Percentiles rank a stretch among this genome's conserved stretches.
These are phyloP conservation scores for Hemerocallis citrina DNA, from an alignment of 106 monocot species.

Conservation along the genomic window DNA sequence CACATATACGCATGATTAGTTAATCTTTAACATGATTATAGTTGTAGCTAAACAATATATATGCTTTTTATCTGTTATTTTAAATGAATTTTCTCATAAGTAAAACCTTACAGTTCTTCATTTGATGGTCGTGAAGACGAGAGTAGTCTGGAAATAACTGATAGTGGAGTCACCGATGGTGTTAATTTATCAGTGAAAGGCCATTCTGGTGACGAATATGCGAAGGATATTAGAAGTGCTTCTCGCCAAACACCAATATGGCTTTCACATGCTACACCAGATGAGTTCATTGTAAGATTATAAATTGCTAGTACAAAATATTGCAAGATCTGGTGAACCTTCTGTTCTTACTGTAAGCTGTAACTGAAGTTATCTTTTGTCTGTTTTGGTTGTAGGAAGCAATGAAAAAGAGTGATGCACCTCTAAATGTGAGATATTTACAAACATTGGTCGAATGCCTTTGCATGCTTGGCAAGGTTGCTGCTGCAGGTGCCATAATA, in stretches of 20 bases:
- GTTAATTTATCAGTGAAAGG: slow-evolving; percentile 10
- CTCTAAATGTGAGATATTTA: slow-evolving; percentile 65
- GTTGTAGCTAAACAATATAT: background rate
- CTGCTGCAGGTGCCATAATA: slow-evolving; percentile 97
- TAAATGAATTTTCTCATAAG: slow-evolving; percentile 9
- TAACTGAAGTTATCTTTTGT: slow-evolving; percentile 3
- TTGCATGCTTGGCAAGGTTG: slow-evolving; percentile 97
- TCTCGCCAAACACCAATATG: slow-evolving; percentile 65
- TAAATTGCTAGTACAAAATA: background rate
- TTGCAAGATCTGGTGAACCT: background rate
- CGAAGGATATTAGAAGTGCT: slow-evolving; percentile 41
- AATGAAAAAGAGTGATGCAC: slow-evolving; percentile 76
- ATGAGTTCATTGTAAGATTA: slow-evolving; percentile 90
- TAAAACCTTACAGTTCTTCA: slow-evolving; percentile 60
- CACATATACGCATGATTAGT: background rate
- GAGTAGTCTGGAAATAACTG: slow-evolving; percentile 48
- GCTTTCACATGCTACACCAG: slow-evolving; percentile 84
- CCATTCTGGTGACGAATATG: slow-evolving; percentile 33
- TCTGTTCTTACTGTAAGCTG: background rate
- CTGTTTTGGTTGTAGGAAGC: slow-evolving; percentile 54
- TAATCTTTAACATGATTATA: background rate
- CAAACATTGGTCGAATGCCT: slow-evolving; percentile 92
- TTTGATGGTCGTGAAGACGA: slow-evolving; percentile 94
- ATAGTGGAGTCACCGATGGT: slow-evolving; percentile 37
- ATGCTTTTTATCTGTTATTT: background rate